phyloP scores from a whole-genome alignment of 441 rosid genomes.

The Isatis lusitanica region DNA sequence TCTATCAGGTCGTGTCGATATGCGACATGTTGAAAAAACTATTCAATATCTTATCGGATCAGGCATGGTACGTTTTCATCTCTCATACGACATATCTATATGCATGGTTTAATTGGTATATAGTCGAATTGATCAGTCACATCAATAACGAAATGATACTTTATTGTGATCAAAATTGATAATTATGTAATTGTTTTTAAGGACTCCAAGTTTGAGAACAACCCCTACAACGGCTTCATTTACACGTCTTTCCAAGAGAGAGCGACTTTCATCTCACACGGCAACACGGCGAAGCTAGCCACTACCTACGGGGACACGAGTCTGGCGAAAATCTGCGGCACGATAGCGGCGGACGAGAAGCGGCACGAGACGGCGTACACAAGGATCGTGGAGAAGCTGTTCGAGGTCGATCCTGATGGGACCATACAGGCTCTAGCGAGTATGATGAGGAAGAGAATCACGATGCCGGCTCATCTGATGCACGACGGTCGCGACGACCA shows the following conservation, averaged over 20 bases:
- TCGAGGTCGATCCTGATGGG: constrained; percentile 42
- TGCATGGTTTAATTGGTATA: background rate
- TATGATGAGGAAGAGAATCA: constrained; percentile 39
- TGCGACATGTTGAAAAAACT: constrained; percentile 48
- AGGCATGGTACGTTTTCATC: constrained; percentile 41
- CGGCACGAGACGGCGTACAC: constrained; percentile 50
- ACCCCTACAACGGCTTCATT: constrained; percentile 47
- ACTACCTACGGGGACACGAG: constrained; percentile 37
- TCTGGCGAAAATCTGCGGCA: constrained; percentile 46
- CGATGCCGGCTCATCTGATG: constrained; percentile 43
- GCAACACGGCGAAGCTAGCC: constrained; percentile 45
- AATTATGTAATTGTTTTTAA: background rate
- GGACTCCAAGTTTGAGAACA: constrained; percentile 50
- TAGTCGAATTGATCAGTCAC: background rate
- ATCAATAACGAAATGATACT: background rate
- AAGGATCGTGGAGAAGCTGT: constrained; percentile 44
- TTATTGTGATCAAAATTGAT: background rate
- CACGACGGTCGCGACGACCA: constrained; percentile 41
- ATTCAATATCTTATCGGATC: constrained; percentile 45
- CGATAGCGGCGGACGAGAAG: constrained; percentile 48
- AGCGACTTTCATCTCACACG: constrained; percentile 35
- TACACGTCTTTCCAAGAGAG: constrained; percentile 50
- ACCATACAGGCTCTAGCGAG: constrained; percentile 39
- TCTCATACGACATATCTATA: background rate
- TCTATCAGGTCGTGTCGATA: constrained; percentile 46